Evolutionary conservation across 352 stramenopile species (phyloP), one percentile per base, ranked within the genome.

Genomic region (Blastocystis hominis): DNA sequence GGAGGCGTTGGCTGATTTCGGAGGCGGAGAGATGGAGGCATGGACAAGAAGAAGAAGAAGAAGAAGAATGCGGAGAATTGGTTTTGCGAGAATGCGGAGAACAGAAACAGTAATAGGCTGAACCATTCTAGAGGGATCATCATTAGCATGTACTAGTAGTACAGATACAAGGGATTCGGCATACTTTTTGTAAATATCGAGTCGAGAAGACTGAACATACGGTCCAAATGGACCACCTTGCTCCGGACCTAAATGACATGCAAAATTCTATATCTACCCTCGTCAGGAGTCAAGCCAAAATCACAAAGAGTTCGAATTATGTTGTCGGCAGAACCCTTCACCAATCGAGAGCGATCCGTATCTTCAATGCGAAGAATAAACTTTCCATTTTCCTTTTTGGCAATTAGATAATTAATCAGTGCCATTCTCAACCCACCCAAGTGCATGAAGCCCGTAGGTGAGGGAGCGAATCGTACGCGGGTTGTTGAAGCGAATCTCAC

Each of bases 291-390:
- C 40, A 96, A 77, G 9, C 93, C 93, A 64, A 93, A 96, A 91
- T 92, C 94, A 40, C 92, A 91, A 79, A 96, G 90, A 20, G 92
- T 95, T 47, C 92, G 89, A n/a, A 94, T 89, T 1, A 97, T 91
- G 55, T 92, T 91, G 36, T 96, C 93, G 17, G 94, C 72, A 0
- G 93, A 95, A 4, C 93, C 93, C 13, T 93, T 90, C 53, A 96
- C 92, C 89, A 95, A 92, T 3, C 94, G 93, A 13, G 92, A 95
- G 90, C 94, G 94, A 89, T 97, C 94, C 2, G 94, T 97, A 88
- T 97, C 94, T 89, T 97, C 94, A 69, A 97, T 96, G 10, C 94
- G 93, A 75, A 97, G 87, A 50, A 97, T 91, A 86, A 97, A 96
- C 53, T 93, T 88, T 6, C 94, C 94, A 30, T 92, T 91, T 17